Evolutionary conservation across 1,284 basidiomycete genomes (phyloP).

Genomic region (Ceratobasidium sp.): DNA sequence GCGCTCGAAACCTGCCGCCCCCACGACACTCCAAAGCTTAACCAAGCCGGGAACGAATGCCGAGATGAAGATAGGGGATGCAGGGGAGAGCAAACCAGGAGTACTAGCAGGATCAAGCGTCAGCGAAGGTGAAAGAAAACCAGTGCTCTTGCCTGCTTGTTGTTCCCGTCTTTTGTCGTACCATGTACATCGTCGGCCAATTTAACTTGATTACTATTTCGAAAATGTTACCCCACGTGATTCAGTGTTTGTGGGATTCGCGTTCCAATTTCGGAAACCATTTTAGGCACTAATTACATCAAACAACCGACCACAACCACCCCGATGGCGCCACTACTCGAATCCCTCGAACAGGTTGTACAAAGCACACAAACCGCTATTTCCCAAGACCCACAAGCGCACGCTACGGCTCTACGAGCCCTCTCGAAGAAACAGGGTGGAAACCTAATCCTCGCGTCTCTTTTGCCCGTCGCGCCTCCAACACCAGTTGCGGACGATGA

Average conservation of each 20-base stretch:
- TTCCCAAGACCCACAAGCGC: conserved; percentile 22
- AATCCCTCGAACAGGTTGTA: conserved; percentile 36
- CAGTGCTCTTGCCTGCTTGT: not conserved
- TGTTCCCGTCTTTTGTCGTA: too few relatives aligned
- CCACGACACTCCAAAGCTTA: conserved; percentile 42
- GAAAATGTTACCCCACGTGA: too few relatives aligned
- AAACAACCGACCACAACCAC: conserved; percentile 21
- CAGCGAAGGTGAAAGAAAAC: conserved; percentile 29
- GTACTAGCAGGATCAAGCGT: conserved; percentile 15
- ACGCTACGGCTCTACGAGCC: conserved; percentile 17
- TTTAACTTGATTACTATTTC: too few relatives aligned
- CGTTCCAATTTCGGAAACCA: not conserved
- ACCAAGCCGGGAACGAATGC: conserved; percentile 39
- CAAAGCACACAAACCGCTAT: conserved; percentile 15
- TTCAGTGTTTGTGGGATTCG: too few relatives aligned
- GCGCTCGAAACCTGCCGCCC: not conserved
- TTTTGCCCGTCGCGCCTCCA: conserved; percentile 41
- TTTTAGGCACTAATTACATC: conserved; percentile 40
- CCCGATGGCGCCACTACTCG: conserved; percentile 42
- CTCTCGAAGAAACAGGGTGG: conserved; percentile 38
- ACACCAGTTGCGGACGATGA: conserved; percentile 35
- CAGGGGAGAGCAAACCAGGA: conserved; percentile 15
- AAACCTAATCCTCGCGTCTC: conserved; percentile 35
- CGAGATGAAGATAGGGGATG: conserved; percentile 42
- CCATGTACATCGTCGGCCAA: too few relatives aligned